Percentiles rank a stretch among this genome's conserved stretches.
phyloP scores from a whole-genome alignment of 2,329 filamentous ascomycete genomes.

The Trichoderma harzianum region DNA sequence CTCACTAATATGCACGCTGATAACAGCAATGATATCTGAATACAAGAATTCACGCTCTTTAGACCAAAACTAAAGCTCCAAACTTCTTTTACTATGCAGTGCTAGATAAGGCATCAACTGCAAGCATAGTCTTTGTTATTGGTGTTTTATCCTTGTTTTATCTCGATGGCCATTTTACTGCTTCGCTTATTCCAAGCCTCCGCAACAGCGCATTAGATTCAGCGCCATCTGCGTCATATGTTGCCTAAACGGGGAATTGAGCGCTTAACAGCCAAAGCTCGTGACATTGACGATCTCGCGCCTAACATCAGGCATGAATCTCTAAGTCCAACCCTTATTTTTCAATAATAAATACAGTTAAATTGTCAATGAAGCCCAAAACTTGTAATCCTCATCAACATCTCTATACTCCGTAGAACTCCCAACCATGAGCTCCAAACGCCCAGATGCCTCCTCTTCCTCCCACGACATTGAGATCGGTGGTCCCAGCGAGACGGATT shows the following conservation, averaged over 20 bases:
- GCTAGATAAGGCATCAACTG: not conserved
- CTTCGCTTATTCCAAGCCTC: conserved; percentile 2
- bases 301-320: not conserved
- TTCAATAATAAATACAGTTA: not conserved
- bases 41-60: not conserved
- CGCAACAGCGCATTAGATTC: not conserved
- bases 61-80: not conserved
- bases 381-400: not conserved
- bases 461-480: conserved; percentile 9
- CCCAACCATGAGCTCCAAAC: conserved; percentile 2
- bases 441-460: not conserved
- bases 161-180: not conserved
- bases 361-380: not conserved
- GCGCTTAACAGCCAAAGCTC: conserved; percentile 5
- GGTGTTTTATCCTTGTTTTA: not conserved
- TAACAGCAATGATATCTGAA: not conserved
- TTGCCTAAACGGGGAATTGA: not conserved
- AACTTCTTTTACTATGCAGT: too few relatives aligned
- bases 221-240: conserved; percentile 18
- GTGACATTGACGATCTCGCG: not conserved
- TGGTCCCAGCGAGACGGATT: conserved; percentile 29
- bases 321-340: not conserved
- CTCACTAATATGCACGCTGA: not conserved
- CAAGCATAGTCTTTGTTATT: not conserved
- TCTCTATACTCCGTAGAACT: not conserved